A percentile compares a stretch with the other conserved stretches of the same genome.
These are phyloP conservation scores for Paramecium bursaria DNA, from an alignment of 73 alveolate genomes.

Conservation along the genomic window DNA sequence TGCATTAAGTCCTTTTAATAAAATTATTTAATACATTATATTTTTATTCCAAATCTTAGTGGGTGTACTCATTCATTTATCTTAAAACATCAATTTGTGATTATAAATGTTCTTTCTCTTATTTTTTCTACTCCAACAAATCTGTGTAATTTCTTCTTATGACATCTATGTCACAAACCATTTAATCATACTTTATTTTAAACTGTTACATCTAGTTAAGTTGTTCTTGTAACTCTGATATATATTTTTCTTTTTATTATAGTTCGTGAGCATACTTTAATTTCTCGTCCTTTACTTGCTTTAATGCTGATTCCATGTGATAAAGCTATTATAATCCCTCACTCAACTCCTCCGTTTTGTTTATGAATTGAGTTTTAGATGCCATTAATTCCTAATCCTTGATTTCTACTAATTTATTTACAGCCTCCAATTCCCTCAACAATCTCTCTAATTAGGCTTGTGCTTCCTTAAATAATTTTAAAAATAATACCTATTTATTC, in stretches of 20 bases:
- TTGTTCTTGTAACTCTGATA: not conserved
- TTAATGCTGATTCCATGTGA: constrained; percentile 41
- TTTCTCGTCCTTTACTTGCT: constrained; percentile 21
- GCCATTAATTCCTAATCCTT: constrained; percentile 1
- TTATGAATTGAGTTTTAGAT: constrained; percentile 16
- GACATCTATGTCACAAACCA: constrained; percentile 6
- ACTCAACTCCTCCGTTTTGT: constrained; percentile 28
- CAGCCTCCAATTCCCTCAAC: constrained; percentile 9
- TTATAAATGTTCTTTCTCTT: constrained; percentile 38
- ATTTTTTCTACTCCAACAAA: not conserved
- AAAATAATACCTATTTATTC: not conserved
- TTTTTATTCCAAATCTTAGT: constrained; percentile 30
- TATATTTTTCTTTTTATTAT: not conserved
- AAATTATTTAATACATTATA: not conserved
- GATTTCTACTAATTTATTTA: not conserved
- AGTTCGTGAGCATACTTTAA: constrained; percentile 43
- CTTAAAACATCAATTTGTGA: constrained; percentile 47
- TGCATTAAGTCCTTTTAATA: constrained; percentile 23
- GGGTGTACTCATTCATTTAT: constrained; percentile 1
- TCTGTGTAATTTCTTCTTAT: constrained; percentile 14
- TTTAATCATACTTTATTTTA: not conserved
- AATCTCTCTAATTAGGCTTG: not conserved
- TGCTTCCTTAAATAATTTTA: not conserved
- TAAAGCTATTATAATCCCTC: constrained; percentile 3
- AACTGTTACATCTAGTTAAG: not conserved